phyloP scores from a whole-genome alignment of 306 rosid genomes.

The Vigna radiata region DNA sequence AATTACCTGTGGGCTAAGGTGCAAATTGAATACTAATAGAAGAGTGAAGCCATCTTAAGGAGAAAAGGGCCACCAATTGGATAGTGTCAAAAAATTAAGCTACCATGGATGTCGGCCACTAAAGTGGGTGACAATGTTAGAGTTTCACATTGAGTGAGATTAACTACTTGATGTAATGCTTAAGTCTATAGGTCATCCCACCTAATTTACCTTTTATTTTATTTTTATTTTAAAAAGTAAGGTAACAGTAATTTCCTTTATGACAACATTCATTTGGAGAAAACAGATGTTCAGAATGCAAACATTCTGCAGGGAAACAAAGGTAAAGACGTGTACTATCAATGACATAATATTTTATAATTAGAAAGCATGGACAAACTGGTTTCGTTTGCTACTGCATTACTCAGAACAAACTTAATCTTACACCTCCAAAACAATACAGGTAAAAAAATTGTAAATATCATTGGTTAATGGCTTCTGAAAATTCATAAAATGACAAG shows the following conservation, averaged over 20 bases:
- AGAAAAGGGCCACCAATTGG: no score
- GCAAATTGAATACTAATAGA: no score
- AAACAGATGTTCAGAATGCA: neutral
- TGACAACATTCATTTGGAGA: constrained; percentile 13
- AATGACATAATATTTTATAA: constrained; percentile 1
- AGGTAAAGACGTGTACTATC: neutral
- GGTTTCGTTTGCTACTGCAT: constrained; percentile 3
- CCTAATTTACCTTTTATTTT: neutral
- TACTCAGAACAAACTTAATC: constrained; percentile 25
- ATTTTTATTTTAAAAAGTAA: constrained; percentile 6
- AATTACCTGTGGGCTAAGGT: no score
- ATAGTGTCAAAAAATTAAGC: no score
- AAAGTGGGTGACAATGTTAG: no score
- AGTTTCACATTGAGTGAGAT: no score
- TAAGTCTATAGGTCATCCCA: no score
- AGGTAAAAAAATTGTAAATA: constrained; percentile 18
- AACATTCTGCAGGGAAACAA: constrained; percentile 21
- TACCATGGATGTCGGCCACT: no score
- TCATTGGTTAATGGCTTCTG: constrained; percentile 17
- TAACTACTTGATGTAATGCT: no score
- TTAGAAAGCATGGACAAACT: constrained; percentile 22
- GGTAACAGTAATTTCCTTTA: constrained; percentile 24
- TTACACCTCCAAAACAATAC: constrained; percentile 9
- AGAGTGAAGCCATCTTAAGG: no score
- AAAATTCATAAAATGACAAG: constrained; percentile 24